Evolutionary conservation across 306 rosid species (phyloP).

Genomic region (Quillaja saponaria): DNA sequence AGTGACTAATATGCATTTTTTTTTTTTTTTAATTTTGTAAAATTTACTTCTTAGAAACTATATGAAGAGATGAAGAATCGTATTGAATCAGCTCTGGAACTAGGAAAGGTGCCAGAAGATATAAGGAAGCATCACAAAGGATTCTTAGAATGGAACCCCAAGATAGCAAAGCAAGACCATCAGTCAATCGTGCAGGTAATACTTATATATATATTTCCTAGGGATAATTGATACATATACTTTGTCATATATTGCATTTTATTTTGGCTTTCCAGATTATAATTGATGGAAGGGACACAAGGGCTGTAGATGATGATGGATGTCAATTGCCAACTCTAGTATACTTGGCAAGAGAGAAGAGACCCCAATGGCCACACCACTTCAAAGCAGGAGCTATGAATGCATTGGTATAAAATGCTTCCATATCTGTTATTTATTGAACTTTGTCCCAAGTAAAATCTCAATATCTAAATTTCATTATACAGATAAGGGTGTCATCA

Average conservation of each 20-base stretch:
- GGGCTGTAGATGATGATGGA: slow-evolving; percentile 50
- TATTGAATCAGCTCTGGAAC: slow-evolving; percentile 40
- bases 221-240: neutral
- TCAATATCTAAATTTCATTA: neutral
- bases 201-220: neutral
- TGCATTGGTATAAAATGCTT: slow-evolving; percentile 43
- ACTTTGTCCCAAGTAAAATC: neutral
- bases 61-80: slow-evolving; percentile 65
- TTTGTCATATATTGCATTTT: neutral
- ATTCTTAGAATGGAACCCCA: slow-evolving; percentile 59
- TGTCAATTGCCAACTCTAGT: slow-evolving; percentile 50
- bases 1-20: too few species aligned
- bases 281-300: slow-evolving; percentile 52
- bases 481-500: slow-evolving; percentile 69
- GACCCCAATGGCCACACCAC: slow-evolving; percentile 57
- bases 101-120: slow-evolving; percentile 44
- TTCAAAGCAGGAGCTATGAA: slow-evolving; percentile 86
- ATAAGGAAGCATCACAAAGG: slow-evolving; percentile 41
- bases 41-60: slow-evolving; percentile 39
- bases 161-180: slow-evolving; percentile 56
- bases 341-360: slow-evolving; percentile 73
- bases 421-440: neutral
- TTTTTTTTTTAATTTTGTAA: neutral
- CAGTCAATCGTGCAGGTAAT: slow-evolving; percentile 61
- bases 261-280: slow-evolving; percentile 38